Percentiles rank a stretch among this genome's conserved stretches.
These are phyloP conservation scores for Solanum lycopersicoides DNA, from an alignment of 257 asterid genomes.

Conservation along the genomic window DNA sequence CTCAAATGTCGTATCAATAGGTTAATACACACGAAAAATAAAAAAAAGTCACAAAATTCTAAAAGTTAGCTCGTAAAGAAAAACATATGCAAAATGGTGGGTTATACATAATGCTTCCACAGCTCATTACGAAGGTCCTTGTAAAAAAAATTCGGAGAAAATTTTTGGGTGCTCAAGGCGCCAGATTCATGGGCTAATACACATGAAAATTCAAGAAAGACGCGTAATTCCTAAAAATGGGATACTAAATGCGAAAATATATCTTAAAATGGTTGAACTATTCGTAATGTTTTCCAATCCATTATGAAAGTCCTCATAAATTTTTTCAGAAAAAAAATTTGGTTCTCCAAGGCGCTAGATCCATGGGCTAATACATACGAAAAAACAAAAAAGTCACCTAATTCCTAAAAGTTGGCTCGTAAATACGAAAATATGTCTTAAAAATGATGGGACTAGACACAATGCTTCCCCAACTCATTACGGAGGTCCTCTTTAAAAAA, in stretches of 20 bases:
- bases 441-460: background rate
- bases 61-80: background rate
- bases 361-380: background rate
- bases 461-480: background rate
- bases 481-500: too few relatives aligned
- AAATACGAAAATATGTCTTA: too few relatives aligned
- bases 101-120: background rate
- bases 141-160: too few relatives aligned
- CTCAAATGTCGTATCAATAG: background rate
- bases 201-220: background rate
- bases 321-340: too few relatives aligned
- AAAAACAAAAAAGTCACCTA: accelerated
- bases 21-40: too few relatives aligned
- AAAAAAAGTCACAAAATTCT: too few relatives aligned
- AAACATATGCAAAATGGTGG: too few relatives aligned
- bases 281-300: background rate
- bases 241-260: too few relatives aligned
- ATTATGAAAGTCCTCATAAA: too few relatives aligned
- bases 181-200: background rate
- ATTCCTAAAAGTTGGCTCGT: background rate
- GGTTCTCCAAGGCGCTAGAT: background rate
- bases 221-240: background rate
- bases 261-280: too few relatives aligned
- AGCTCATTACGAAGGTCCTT: background rate
- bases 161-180: background rate